Percentiles rank a stretch among this genome's conserved stretches.
Conservation (phyloP, 768 basidiomycete species). For the Steccherinum ochraceum region DNA sequence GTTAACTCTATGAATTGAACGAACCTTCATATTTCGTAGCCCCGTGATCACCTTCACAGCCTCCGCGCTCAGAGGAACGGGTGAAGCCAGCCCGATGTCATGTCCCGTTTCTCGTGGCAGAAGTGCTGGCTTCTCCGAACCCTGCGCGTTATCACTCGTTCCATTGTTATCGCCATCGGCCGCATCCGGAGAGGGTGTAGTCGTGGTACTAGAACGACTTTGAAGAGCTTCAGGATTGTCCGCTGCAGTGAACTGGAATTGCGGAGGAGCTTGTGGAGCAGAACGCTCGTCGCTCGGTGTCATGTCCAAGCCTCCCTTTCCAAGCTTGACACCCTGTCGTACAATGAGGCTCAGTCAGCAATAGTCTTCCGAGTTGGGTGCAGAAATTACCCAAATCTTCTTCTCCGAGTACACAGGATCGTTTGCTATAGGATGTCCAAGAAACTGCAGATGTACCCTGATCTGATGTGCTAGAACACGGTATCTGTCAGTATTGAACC, state of each 20-base stretch:
- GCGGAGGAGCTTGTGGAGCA: slow-evolving; percentile 51
- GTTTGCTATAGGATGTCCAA: slow-evolving; percentile 92
- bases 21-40: slow-evolving; percentile 77
- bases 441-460: slow-evolving; percentile 91
- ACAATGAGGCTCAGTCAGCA: too few relatives aligned
- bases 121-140: slow-evolving; percentile 30
- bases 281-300: slow-evolving; percentile 59
- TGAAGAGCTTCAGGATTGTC: slow-evolving; percentile 20
- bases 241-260: slow-evolving; percentile 23
- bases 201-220: neutral
- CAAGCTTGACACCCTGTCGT: slow-evolving; percentile 59
- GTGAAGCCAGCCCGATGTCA: slow-evolving; percentile 85
- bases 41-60: slow-evolving; percentile 75
- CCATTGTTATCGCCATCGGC: neutral
- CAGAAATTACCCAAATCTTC: slow-evolving; percentile 59
- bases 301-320: slow-evolving; percentile 76
- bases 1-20: neutral
- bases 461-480: slow-evolving; percentile 81
- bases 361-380: too few relatives aligned
- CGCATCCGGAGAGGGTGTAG: neutral
- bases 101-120: slow-evolving; percentile 82
- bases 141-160: neutral
- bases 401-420: slow-evolving; percentile 88
- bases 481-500: slow-evolving; percentile 1
- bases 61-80: slow-evolving; percentile 69